phyloP scores from a whole-genome alignment of 176 grass and related monocot species.

The Bonia amplexicaulis region DNA sequence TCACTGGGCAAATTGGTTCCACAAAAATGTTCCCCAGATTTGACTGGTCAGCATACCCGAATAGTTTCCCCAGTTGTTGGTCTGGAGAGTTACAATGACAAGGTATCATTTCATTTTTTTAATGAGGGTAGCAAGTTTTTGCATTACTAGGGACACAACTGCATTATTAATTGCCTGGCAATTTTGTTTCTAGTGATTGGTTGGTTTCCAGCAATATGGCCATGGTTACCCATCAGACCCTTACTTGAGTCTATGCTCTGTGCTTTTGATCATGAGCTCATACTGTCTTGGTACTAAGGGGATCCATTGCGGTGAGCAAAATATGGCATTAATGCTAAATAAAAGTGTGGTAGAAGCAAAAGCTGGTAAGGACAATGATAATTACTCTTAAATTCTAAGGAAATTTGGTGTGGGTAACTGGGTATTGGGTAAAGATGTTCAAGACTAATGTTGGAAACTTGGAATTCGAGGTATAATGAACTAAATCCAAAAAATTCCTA shows the following conservation, averaged over 20 bases:
- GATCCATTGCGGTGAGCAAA: neutral
- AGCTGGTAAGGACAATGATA: neutral
- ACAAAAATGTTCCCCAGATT: constrained; percentile 24
- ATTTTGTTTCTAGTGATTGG: neutral
- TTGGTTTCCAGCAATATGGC: neutral
- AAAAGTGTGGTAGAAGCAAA: neutral
- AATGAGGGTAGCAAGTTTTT: neutral
- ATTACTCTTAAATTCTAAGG: neutral
- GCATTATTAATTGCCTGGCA: neutral
- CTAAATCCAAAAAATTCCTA: neutral
- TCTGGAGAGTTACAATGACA: constrained; percentile 64
- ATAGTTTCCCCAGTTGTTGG: constrained; percentile 61
- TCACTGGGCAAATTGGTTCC: constrained; percentile 56
- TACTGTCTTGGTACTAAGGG: neutral
- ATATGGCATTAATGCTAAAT: neutral
- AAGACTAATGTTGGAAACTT: neutral
- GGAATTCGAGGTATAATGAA: neutral
- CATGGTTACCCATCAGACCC: neutral
- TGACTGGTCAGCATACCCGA: neutral
- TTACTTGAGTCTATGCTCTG: neutral
- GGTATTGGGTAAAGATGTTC: neutral
- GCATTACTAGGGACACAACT: neutral
- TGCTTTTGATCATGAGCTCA: neutral
- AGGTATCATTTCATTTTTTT: constrained; percentile 33
- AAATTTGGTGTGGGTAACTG: neutral